Conservation (phyloP, 352 stramenopile species). For the Blastocystis sp. region DNA sequence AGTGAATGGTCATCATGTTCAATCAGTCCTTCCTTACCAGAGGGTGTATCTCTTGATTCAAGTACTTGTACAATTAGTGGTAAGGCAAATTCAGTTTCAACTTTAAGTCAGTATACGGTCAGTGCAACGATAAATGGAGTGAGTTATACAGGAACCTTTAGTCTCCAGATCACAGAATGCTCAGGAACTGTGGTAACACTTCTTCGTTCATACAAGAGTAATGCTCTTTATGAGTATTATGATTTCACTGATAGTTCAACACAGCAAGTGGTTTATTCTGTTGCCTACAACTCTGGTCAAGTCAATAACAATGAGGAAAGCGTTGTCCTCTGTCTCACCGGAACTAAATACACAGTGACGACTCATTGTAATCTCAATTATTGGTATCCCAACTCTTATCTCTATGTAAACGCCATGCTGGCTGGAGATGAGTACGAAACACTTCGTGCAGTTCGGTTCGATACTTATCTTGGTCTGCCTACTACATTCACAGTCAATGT, state of each 20-base stretch:
- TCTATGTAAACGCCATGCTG: conserved; percentile 26
- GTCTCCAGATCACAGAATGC: conserved; percentile 3
- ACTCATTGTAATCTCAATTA: not conserved
- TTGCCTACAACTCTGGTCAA: conserved; percentile 9
- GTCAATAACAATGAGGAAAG: not conserved
- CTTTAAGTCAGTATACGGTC: not conserved
- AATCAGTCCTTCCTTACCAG: not conserved
- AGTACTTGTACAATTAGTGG: conserved; percentile 16
- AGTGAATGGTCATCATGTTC: not conserved
- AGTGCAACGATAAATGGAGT: not conserved
- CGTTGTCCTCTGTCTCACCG: not conserved
- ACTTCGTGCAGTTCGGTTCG: not conserved
- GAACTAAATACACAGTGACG: not conserved
- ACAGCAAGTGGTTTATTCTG: not conserved
- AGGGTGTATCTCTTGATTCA: conserved; percentile 17
- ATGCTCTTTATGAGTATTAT: not conserved
- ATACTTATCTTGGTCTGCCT: conserved; percentile 1
- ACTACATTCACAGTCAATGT: not conserved
- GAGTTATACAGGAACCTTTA: not conserved
- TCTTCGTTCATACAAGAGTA: not conserved
- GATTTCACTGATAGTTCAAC: not conserved
- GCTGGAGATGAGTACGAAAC: conserved; percentile 2
- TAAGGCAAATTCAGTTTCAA: not conserved
- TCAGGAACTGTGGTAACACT: not conserved
- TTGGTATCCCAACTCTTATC: conserved; percentile 4